Conservation (phyloP, 1,284 basidiomycete species). For the Melampsora americana region DNA sequence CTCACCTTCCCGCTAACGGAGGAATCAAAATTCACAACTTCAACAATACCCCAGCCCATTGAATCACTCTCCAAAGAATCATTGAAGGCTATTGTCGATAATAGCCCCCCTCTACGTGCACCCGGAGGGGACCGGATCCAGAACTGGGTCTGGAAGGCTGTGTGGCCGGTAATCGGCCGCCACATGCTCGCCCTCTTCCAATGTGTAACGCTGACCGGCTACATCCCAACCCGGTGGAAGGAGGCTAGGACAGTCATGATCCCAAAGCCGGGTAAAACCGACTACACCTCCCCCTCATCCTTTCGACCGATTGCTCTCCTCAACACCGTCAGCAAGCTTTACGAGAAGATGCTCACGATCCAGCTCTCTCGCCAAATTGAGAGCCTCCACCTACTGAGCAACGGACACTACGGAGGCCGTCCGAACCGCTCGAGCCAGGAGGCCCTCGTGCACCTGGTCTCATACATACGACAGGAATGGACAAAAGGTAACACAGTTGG, state of each 20-base stretch:
- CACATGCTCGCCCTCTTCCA: neutral
- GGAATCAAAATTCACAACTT: neutral
- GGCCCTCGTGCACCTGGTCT: too few species aligned
- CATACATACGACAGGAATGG: too few species aligned
- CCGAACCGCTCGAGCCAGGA: too few species aligned
- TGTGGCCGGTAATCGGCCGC: neutral
- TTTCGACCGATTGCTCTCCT: slow-evolving; percentile 16
- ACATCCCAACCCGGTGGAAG: slow-evolving; percentile 3
- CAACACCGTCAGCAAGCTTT: neutral
- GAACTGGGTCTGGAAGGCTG: neutral
- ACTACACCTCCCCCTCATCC: neutral
- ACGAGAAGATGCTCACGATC: neutral
- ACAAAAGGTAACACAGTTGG: too few species aligned
- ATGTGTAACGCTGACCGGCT: neutral
- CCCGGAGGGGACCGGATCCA: neutral
- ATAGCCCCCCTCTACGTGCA: neutral
- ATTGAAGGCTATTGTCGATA: neutral
- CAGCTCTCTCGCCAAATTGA: too few species aligned
- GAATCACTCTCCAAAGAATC: neutral
- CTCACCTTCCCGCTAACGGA: neutral
- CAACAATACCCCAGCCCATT: neutral
- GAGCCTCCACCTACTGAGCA: too few species aligned
- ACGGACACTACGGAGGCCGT: too few species aligned
- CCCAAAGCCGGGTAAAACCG: neutral
- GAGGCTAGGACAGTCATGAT: slow-evolving; percentile 4